phyloP scores from a whole-genome alignment of 2,329 filamentous ascomycete species.

The Epichloe bromicola region DNA sequence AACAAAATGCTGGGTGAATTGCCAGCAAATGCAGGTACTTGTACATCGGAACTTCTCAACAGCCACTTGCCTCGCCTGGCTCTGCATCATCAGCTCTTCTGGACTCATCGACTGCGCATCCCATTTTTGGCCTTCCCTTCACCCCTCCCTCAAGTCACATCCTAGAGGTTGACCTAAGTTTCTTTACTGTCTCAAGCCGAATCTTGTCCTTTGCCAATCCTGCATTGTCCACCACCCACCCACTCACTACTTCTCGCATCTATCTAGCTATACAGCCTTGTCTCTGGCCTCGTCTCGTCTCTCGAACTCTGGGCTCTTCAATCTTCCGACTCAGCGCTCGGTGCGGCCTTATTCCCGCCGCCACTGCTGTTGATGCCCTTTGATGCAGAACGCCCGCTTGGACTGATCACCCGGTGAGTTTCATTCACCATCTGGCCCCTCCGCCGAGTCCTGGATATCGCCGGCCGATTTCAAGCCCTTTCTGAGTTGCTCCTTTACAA shows the following conservation, averaged over 20 bases:
- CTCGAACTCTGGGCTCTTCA: background rate
- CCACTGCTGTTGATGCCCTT: background rate
- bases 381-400: background rate
- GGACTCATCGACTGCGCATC: background rate
- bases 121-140: background rate
- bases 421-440: background rate
- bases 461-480: background rate
- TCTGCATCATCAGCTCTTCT: slow-evolving; percentile 1
- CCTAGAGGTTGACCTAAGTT: background rate
- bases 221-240: background rate
- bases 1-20: background rate
- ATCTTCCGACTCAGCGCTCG: background rate
- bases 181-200: background rate
- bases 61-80: background rate
- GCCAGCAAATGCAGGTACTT: background rate
- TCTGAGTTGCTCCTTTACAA: background rate
- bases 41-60: background rate
- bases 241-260: background rate
- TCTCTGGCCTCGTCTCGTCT: background rate
- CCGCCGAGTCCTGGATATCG: background rate
- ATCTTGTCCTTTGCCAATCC: background rate
- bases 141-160: background rate
- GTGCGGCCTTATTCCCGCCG: background rate
- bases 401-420: slow-evolving; percentile 2
- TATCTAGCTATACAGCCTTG: background rate